Base-by-base conservation (phyloP, 164 flowering plant genomes). In the Piper longum region DNA sequence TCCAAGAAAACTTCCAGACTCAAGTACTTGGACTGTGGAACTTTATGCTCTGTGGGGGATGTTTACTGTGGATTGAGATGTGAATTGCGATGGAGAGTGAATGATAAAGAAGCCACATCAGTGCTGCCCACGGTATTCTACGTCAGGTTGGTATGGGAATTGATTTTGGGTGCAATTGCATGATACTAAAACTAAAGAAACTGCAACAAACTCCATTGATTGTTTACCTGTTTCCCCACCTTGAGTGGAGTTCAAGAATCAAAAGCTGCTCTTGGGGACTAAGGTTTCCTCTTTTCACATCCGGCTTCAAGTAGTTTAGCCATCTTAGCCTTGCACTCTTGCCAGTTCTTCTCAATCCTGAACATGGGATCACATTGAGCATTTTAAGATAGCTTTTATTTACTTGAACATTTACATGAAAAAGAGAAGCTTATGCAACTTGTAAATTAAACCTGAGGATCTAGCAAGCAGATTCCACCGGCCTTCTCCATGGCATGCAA, bases 241-340 rank as follows among this genome's bases (percentile, higher is more conserved):
- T 81, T 26, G 96, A 85, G 66, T 89, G 96, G 60, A 89, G 89
- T 62, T 89, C 85, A 69, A 86, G 86, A 66, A 89, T 89, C 74
- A 80, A 63, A 41, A 84, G 73, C 71, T 89, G 93, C 67, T 89
- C 96, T 75, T 85, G 79, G 2, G 80, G 89, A 41, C 76, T 76
- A 11, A 89, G 79, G 63, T 87, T 84, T 42, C 96, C 96, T 1
- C 86, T 82, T 70, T 81, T 83, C 1, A 87, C 81, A 14, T 89
- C 93, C 0, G 96, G 96, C 64, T 83, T 82, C 64, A 89, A 71
- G 70, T 89, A 89, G 71, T 89, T 89, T 43, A 89, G 68, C 96
- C 96, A 89, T 68, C 96, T 82, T 65, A 89, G 45, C 77, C 96
- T 84, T 78, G 91, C 87, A 75, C 93, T 87, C 73, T 87, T 89